These are phyloP conservation scores for Neofusicoccum sp. DNA, from an alignment of 2,329 filamentous ascomycete genomes.

Conservation along the genomic window DNA sequence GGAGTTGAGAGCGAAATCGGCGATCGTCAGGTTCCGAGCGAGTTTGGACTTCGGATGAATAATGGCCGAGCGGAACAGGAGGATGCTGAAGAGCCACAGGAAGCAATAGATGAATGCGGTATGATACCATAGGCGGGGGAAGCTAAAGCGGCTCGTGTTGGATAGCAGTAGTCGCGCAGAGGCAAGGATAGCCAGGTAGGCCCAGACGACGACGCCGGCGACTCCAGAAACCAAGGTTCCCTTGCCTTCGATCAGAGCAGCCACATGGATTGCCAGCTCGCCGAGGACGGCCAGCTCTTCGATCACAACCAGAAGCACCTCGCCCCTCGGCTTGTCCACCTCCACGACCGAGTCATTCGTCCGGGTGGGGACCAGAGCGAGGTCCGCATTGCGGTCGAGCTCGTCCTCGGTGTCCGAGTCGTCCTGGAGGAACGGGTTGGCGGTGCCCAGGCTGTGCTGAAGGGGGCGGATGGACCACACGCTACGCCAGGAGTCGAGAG, in stretches of 20 bases:
- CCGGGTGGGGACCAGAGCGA: slow-evolving; percentile 56
- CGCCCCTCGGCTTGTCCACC: slow-evolving; percentile 71
- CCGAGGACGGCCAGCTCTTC: slow-evolving; percentile 75
- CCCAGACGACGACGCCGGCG: slow-evolving; percentile 71
- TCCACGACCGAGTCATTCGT: slow-evolving; percentile 58
- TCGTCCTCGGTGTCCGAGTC: slow-evolving; percentile 57
- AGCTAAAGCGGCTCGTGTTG: slow-evolving; percentile 58
- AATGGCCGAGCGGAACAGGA: slow-evolving; percentile 81
- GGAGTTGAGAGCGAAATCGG: slow-evolving; percentile 72
- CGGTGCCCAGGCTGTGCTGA: slow-evolving; percentile 30
- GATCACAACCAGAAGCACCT: slow-evolving; percentile 66
- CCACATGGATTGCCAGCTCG: slow-evolving; percentile 67
- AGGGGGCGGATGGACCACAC: slow-evolving; percentile 34
- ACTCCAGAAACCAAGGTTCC: slow-evolving; percentile 43
- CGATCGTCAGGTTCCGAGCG: slow-evolving; percentile 63
- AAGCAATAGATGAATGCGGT: slow-evolving; percentile 79
- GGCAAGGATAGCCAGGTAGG: slow-evolving; percentile 74
- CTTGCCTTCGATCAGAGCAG: slow-evolving; percentile 57
- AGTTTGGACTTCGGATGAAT: slow-evolving; percentile 69
- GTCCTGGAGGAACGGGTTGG: slow-evolving; percentile 24
- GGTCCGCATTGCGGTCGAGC: slow-evolving; percentile 54
- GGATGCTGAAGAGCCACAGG: slow-evolving; percentile 74
- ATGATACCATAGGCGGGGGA: slow-evolving; percentile 86
- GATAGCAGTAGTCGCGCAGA: slow-evolving; percentile 67
- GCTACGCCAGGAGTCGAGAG: slow-evolving; percentile 48